Base-by-base conservation (phyloP, 306 rosid species). In the Casuarina cunninghamiana region DNA sequence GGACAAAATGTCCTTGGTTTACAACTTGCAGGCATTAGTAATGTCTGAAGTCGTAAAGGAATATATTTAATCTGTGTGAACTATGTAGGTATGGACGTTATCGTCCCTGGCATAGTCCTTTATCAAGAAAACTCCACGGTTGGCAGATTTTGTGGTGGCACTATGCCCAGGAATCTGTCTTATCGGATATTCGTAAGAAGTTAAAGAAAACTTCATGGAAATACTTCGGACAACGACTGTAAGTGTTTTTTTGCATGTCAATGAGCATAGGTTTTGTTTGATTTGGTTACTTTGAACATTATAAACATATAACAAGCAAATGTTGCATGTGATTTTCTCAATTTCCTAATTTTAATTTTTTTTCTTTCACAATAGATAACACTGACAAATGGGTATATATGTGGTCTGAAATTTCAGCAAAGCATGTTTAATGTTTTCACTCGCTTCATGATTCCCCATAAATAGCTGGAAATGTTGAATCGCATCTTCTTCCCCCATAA, bases 71-170 rank as follows among this genome's bases (percentile, higher is more conserved):
- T 80, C 4, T 80, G 53, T 51, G 71, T 79, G 54, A 69, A 7
- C 61, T 51, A 49, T 87, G 26, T 72, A 94, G 98, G 91, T 94
- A 92, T 87, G 97, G 97, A 10, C 90, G 95, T 69, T 92, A 88
- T 80, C 97, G 97, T 58, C 98, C 98, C 6, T 94, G 93, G 95
- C 77, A 85, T 77, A 85, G 87, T 70, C 88, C 93, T 66, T 80
- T 90, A 75, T 81, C 89, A 42, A 82, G 79, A 81, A 90, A 88
- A 76, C 49, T 76, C 73, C 62, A 82, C 78, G 95, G 95, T 45
- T 92, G 98, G 98, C 88, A 89, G 82, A 77, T 83, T 76, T 46
- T 74, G 58, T 94, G 98, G 98, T 94, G 98, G 98, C 98, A 66
- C 43, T 94, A 94, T 90, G 98, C 95, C 3, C 97, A 89, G 61